Conservation (phyloP, 371 early-diverging fungal species). For the Paramicrosporidium saccamoebae region DNA sequence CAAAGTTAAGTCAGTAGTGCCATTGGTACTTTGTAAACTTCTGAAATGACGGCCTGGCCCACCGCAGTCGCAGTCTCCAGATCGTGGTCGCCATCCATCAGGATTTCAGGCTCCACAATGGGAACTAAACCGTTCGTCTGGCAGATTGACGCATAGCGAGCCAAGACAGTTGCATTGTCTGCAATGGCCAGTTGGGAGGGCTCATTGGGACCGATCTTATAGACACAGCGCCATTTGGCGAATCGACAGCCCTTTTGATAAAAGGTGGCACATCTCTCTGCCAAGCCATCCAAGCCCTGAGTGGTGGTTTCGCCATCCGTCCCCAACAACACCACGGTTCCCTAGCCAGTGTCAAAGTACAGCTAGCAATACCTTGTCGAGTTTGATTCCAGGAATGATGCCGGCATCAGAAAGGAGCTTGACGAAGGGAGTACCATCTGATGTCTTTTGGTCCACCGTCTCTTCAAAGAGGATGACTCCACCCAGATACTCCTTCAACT, state of each 20-base stretch:
- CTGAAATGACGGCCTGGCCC: slow-evolving; percentile 12
- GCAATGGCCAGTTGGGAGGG: slow-evolving; percentile 13
- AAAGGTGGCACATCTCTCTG: slow-evolving; percentile 11
- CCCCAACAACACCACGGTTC: slow-evolving; percentile 9
- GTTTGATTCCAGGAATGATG: slow-evolving; percentile 20
- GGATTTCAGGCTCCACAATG: slow-evolving; percentile 30
- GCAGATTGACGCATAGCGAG: slow-evolving; percentile 23
- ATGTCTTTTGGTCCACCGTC: slow-evolving; percentile 14
- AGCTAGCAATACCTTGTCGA: slow-evolving; percentile 13
- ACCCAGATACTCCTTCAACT: slow-evolving; percentile 13
- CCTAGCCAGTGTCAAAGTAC: too few relatives aligned
- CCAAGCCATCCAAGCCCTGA: slow-evolving; percentile 19
- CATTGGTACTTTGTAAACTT: slow-evolving; percentile 14
- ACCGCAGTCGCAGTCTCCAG: slow-evolving; percentile 11
- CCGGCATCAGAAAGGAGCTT: slow-evolving; percentile 10
- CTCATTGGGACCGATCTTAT: slow-evolving; percentile 10
- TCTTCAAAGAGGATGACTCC: slow-evolving; percentile 30
- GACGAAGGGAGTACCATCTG: slow-evolving; percentile 11
- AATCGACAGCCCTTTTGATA: slow-evolving; percentile 15
- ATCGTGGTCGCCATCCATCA: slow-evolving; percentile 21
- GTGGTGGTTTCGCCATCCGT: slow-evolving; percentile 19
- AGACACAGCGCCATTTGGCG: slow-evolving; percentile 27
- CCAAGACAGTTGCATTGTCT: slow-evolving; percentile 20
- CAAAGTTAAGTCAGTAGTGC: slow-evolving; percentile 1
- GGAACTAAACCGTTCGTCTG: slow-evolving; percentile 19